Conservation (phyloP, 1,284 basidiomycete species). For the Cryptococcus sp. region DNA sequence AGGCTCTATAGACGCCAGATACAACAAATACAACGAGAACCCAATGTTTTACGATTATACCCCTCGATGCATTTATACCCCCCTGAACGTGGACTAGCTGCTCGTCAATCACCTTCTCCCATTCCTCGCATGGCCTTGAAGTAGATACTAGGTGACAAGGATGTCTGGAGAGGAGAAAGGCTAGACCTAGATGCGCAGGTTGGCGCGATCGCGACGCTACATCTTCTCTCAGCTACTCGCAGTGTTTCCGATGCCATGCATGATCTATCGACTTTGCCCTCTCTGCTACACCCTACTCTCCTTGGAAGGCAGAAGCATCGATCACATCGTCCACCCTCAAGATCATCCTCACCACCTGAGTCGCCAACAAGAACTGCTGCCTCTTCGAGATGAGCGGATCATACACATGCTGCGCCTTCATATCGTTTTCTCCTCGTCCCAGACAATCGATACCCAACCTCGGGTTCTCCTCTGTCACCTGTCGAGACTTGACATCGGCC, state of each 20-base stretch:
- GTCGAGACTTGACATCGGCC: slow-evolving; percentile 86
- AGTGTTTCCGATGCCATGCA: too few species aligned
- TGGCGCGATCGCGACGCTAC: too few species aligned
- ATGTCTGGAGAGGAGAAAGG: too few species aligned
- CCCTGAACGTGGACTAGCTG: too few species aligned
- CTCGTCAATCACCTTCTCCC: too few species aligned
- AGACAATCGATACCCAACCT: slow-evolving; percentile 90
- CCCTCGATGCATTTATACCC: background rate
- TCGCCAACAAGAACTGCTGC: slow-evolving; percentile 95
- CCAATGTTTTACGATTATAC: background rate
- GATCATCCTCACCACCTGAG: slow-evolving; percentile 63
- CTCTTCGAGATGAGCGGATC: slow-evolving; percentile 96
- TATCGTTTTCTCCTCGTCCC: slow-evolving; percentile 81
- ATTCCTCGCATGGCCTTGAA: too few species aligned
- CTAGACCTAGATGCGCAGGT: too few species aligned
- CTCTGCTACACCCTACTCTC: slow-evolving; percentile 3
- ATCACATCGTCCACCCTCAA: slow-evolving; percentile 47
- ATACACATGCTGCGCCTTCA: slow-evolving; percentile 96
- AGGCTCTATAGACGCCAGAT: background rate
- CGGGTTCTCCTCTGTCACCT: slow-evolving; percentile 81
- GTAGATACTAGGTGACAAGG: too few species aligned
- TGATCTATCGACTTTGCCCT: background rate
- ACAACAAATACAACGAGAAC: background rate
- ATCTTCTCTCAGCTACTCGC: too few species aligned
- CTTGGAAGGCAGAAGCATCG: slow-evolving; percentile 37